Evolutionary conservation across 192 early-diverging fungal genomes (phyloP).

Genomic region (Cetraspora pellucida): DNA sequence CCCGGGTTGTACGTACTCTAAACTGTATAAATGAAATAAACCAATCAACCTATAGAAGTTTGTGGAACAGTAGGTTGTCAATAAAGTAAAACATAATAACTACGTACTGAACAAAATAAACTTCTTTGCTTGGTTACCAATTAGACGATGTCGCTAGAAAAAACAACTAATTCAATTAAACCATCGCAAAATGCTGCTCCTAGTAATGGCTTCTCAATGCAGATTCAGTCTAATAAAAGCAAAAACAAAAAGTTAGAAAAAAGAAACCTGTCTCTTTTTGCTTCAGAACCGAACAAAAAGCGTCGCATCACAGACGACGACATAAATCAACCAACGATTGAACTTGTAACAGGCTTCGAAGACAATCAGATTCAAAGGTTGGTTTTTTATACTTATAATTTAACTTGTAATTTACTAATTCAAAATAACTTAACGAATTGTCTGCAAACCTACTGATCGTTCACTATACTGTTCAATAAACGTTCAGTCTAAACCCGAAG

Average conservation of each 20-base stretch:
- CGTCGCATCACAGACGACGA: not conserved
- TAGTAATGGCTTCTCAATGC: slow-evolving; percentile 20
- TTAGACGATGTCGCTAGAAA: not conserved
- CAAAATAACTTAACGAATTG: too few relatives aligned
- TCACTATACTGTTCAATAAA: too few relatives aligned
- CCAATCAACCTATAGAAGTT: too few relatives aligned
- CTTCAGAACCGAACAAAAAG: not conserved
- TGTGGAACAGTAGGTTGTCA: too few relatives aligned
- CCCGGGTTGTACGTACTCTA: too few relatives aligned
- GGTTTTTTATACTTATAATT: not conserved
- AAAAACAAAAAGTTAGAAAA: not conserved
- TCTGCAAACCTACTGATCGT: too few relatives aligned
- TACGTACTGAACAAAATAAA: too few relatives aligned
- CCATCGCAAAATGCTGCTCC: not conserved
- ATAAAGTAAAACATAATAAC: too few relatives aligned
- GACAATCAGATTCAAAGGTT: slow-evolving; percentile 2
- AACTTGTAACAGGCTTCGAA: slow-evolving; percentile 7
- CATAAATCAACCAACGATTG: not conserved
- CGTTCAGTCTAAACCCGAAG: not conserved
- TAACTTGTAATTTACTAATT: not conserved
- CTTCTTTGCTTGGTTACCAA: too few relatives aligned
- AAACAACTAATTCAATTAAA: not conserved
- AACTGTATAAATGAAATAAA: too few relatives aligned
- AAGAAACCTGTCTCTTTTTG: not conserved
- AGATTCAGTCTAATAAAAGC: not conserved